These are phyloP conservation scores for Alternaria metachromatica DNA, from an alignment of 2,329 filamentous ascomycete species.

Conservation along the genomic window DNA sequence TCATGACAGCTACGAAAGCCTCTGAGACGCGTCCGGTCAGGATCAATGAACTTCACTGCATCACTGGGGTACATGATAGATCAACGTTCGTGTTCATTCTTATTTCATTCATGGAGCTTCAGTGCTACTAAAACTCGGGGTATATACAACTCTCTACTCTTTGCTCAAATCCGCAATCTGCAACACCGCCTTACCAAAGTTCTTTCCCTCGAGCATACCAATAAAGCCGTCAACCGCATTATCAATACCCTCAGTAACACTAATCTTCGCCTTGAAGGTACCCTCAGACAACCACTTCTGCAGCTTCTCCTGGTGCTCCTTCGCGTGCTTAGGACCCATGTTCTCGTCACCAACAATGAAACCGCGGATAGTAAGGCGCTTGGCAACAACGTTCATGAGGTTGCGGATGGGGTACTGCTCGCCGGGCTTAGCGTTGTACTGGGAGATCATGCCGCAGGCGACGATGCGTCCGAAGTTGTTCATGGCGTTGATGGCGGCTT, in stretches of 20 bases:
- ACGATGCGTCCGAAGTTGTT: conserved; percentile 71
- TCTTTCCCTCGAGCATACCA: conserved; percentile 77
- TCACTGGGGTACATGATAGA: no score
- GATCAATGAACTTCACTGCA: no score
- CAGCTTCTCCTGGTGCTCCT: conserved; percentile 78
- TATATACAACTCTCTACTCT: conserved; percentile 20
- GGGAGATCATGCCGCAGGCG: conserved; percentile 70
- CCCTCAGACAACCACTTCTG: conserved; percentile 79
- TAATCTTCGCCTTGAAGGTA: conserved; percentile 72
- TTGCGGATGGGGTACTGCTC: conserved; percentile 72
- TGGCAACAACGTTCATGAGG: conserved; percentile 68
- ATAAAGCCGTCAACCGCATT: conserved; percentile 75
- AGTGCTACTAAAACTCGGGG: no score
- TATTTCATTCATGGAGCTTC: no score
- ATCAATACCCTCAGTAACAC: conserved; percentile 78
- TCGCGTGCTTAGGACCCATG: conserved; percentile 69
- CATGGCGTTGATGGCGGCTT: conserved; percentile 69
- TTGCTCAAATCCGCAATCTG: conserved; percentile 61
- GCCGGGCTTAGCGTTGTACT: conserved; percentile 70
- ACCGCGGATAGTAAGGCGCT: conserved; percentile 74
- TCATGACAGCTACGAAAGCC: no score
- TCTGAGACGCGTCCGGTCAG: no score
- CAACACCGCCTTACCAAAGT: conserved; percentile 85
- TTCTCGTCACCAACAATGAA: conserved; percentile 74
- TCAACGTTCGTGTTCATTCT: no score